Conservation (phyloP, 306 rosid genomes). For the Medicago arabica region DNA sequence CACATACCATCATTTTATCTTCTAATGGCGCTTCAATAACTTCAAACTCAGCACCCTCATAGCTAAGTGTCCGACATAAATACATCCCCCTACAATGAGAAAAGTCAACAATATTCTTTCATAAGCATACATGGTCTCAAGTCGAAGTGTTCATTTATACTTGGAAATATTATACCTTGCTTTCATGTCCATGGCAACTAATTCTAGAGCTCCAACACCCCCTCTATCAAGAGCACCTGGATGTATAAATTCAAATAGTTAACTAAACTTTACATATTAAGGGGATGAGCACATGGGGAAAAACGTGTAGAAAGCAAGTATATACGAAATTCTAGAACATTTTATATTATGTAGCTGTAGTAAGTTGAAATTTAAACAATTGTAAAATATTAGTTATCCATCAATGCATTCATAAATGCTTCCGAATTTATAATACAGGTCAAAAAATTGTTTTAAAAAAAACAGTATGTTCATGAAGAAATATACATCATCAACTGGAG, state of each 20-base stretch:
- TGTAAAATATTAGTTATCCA: background rate
- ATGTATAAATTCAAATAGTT: slow-evolving; percentile 30
- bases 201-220: slow-evolving; percentile 99
- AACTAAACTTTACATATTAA: slow-evolving; percentile 17
- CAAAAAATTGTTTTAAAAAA: slow-evolving; percentile 8
- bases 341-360: background rate
- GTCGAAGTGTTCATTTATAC: background rate
- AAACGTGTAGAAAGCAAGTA: background rate
- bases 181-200: slow-evolving; percentile 99
- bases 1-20: slow-evolving; percentile 88
- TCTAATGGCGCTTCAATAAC: slow-evolving; percentile 90
- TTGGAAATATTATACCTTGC: slow-evolving; percentile 69
- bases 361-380: slow-evolving; percentile 15
- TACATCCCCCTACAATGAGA: slow-evolving; percentile 90
- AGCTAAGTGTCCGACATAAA: slow-evolving; percentile 95
- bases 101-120: slow-evolving; percentile 26
- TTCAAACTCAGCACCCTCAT: slow-evolving; percentile 88
- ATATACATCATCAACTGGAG: slow-evolving; percentile 29
- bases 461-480: slow-evolving; percentile 20
- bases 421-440: slow-evolving; percentile 4
- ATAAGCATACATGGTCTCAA: slow-evolving; percentile 13
- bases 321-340: slow-evolving; percentile 17
- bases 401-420: slow-evolving; percentile 9
- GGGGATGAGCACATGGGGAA: background rate
- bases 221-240: slow-evolving; percentile 95